Percentiles rank a stretch among this genome's conserved stretches.
Evolutionary conservation across 305 asterid genomes (phyloP).

Genomic region (Petunia hybrid): DNA sequence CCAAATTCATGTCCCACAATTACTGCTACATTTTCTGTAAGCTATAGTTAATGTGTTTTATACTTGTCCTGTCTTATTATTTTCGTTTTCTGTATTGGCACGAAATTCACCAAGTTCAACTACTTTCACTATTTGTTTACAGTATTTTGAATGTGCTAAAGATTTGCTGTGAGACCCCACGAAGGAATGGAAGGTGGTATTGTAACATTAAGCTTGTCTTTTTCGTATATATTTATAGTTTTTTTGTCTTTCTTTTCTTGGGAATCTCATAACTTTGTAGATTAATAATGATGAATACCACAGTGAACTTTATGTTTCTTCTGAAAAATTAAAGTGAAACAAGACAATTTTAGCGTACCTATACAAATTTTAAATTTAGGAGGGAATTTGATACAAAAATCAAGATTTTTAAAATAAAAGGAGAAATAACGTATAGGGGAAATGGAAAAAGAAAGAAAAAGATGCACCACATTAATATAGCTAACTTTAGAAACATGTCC

Average conservation of each 20-base stretch:
- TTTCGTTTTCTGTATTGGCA: constrained; percentile 9
- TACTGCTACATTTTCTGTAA: constrained; percentile 27
- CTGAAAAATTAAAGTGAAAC: constrained; percentile 39
- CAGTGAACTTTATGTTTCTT: constrained; percentile 35
- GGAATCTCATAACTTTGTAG: constrained; percentile 31
- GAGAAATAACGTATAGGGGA: background rate
- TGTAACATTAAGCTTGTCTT: constrained; percentile 33
- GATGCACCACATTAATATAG: background rate
- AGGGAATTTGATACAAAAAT: constrained; percentile 35
- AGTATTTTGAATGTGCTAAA: constrained; percentile 32
- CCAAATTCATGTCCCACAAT: constrained; percentile 28
- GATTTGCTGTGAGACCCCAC: constrained; percentile 31
- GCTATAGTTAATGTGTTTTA: background rate
- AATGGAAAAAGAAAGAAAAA: background rate
- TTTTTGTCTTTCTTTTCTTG: constrained; percentile 43
- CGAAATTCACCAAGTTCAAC: background rate
- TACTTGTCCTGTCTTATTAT: background rate
- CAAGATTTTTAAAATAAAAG: constrained; percentile 43
- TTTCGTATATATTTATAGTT: constrained; percentile 19
- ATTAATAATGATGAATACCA: constrained; percentile 50
- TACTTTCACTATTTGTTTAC: background rate
- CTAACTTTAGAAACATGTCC: background rate
- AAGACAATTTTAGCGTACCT: constrained; percentile 41
- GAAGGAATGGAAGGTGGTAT: constrained; percentile 24
- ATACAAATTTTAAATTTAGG: constrained; percentile 34